Base-by-base conservation (phyloP, 805 yeast species). In the Dipodascopsis uninucleata region DNA sequence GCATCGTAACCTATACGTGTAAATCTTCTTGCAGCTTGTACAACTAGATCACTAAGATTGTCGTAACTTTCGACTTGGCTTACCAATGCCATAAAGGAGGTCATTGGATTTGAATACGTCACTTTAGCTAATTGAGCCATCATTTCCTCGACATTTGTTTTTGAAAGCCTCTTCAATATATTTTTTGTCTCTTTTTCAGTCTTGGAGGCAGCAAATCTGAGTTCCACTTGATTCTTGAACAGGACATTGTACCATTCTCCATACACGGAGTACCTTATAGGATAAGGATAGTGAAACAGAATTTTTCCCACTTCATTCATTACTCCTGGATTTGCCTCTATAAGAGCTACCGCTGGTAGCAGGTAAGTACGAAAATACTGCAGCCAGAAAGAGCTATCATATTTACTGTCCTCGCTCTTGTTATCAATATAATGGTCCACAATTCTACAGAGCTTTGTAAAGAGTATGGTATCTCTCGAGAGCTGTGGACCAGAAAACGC, bases 31-130 rank as follows among this genome's bases (percentile, higher is more conserved):
- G 96, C 87, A 5, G 93, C 77, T 36, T 82, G 82, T 7, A 86
- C 88, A 5, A 90, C 79, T 45, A 90, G 70, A 29, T 78, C 79
- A 35, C 82, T 83, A 52, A 90, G 75, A 59, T 90, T 90, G 59
- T 84, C 95, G 61, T 90, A 90, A 67, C 93, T 86, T 63, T 90
- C 97, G 52, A 90, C 78, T 59, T 87, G 96, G 36, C 78, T 78
- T 8, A 89, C 71, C 36, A 85, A 73, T 0, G 85, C 81, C 18
- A 76, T 66, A 34, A 89, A 76, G 10, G 88, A 78, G 1, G 94
- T 82, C 16, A 88, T 61, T 1, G 97, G 97, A 61, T 86, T 86
- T 1, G 83, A 66, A 47, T 78, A 80, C 17, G 88, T 75, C 9
- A 86, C 71, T 53, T 81, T 79, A 0, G 94, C 82, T 20, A 90